phyloP scores from a whole-genome alignment of 148 eudicot genomes.

The Agrostemma githago region DNA sequence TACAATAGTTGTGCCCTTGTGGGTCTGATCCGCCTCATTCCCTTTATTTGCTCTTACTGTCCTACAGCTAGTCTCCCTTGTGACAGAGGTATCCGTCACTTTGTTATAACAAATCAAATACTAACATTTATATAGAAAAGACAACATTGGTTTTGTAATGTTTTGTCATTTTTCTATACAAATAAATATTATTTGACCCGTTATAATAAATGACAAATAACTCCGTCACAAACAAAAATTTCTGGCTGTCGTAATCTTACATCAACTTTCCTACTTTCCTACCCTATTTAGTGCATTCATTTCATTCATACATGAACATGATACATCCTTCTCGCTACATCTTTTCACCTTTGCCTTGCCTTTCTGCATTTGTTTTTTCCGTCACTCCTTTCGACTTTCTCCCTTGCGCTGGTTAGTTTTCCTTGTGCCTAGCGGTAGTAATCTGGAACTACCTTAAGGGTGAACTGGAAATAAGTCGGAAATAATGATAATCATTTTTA shows the following conservation, averaged over 20 bases:
- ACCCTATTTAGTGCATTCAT: neutral
- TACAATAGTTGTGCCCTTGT: conserved; percentile 24
- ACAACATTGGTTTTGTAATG: too few relatives aligned
- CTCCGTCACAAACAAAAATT: too few relatives aligned
- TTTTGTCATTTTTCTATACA: too few relatives aligned
- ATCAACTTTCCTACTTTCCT: conserved; percentile 20
- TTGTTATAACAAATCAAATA: too few relatives aligned
- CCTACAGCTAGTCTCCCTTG: too few relatives aligned
- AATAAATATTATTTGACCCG: too few relatives aligned
- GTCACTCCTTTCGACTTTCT: neutral
- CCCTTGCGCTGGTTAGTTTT: neutral
- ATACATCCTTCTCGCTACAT: conserved; percentile 12
- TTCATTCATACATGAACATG: neutral
- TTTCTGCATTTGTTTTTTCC: conserved; percentile 10
- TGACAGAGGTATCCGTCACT: too few relatives aligned
- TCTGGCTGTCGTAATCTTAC: conserved; percentile 14
- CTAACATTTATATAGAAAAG: too few relatives aligned
- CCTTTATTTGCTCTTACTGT: neutral
- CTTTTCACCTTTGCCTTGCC: conserved; percentile 24
- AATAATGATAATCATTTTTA: neutral
- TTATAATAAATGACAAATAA: too few relatives aligned
- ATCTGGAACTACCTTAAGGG: too few relatives aligned
- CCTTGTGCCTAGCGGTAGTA: neutral
- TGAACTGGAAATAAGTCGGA: too few relatives aligned
- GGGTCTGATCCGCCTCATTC: conserved; percentile 18